phyloP scores from a whole-genome alignment of 192 early-diverging fungal species.

The Chytriomyces confervae region DNA sequence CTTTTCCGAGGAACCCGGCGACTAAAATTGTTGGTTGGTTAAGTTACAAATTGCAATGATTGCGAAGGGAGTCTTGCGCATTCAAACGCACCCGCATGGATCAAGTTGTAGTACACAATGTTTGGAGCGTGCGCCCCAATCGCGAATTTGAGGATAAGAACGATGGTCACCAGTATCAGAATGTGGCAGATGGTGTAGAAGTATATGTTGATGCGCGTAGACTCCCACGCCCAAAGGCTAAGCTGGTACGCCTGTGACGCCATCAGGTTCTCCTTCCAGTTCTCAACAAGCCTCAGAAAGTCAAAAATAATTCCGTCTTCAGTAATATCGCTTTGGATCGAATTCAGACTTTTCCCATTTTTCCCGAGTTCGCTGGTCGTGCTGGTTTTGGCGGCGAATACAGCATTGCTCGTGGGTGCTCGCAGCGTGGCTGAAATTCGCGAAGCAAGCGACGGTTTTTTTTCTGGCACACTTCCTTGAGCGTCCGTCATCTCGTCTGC shows the following conservation, averaged over 20 bases:
- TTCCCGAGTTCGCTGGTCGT: too few relatives aligned
- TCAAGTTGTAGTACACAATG: conserved; percentile 5
- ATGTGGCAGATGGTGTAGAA: background rate
- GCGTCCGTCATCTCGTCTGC: too few relatives aligned
- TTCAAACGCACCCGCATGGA: background rate
- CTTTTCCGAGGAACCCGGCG: conserved; percentile 1
- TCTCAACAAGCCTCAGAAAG: background rate
- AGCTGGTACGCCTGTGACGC: background rate
- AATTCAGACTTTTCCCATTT: too few relatives aligned
- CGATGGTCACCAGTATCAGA: background rate
- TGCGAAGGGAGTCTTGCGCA: too few relatives aligned
- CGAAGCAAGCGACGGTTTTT: too few relatives aligned
- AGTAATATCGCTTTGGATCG: conserved; percentile 5
- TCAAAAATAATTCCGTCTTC: conserved; percentile 30
- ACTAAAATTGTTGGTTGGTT: background rate
- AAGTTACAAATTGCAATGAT: background rate
- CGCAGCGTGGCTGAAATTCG: too few relatives aligned
- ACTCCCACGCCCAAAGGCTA: background rate
- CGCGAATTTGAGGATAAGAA: conserved; percentile 2
- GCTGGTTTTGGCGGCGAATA: too few relatives aligned
- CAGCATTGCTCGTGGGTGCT: too few relatives aligned
- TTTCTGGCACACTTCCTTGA: too few relatives aligned
- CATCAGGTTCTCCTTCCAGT: background rate
- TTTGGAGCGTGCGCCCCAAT: background rate
- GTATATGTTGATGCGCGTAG: conserved; percentile 6